Conservation (phyloP, 768 basidiomycete genomes). For the Rhizopogon vulgaris region DNA sequence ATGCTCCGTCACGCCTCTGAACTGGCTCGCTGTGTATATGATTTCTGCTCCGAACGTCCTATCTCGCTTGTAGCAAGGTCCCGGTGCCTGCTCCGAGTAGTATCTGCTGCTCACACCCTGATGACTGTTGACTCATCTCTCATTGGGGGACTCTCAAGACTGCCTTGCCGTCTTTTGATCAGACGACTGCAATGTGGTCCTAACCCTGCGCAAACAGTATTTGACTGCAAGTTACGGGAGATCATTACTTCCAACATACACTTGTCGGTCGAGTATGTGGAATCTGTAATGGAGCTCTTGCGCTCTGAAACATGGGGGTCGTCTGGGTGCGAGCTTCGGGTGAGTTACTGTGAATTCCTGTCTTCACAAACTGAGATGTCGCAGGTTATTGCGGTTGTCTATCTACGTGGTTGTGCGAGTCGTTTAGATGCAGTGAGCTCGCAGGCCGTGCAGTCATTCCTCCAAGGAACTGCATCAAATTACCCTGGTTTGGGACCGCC, state of each 20-base stretch:
- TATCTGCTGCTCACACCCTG: conserved; percentile 25
- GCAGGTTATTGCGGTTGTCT: conserved; percentile 19
- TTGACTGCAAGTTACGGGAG: not conserved
- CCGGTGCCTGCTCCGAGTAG: conserved; percentile 34
- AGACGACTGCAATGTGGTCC: conserved; percentile 40
- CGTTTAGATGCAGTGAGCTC: conserved; percentile 21
- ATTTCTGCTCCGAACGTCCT: conserved; percentile 35
- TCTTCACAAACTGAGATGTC: not conserved
- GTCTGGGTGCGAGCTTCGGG: conserved; percentile 22
- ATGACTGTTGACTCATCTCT: conserved; percentile 17
- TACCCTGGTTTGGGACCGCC: conserved; percentile 11
- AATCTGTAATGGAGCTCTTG: conserved; percentile 31
- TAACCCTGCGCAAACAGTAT: conserved; percentile 14
- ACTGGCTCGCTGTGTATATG: conserved; percentile 33
- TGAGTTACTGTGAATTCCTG: conserved; percentile 13
- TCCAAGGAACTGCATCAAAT: conserved; percentile 10
- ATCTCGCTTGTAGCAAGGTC: conserved; percentile 28
- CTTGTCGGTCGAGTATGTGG: not conserved
- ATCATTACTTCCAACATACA: not conserved
- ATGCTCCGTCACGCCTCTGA: conserved; percentile 37
- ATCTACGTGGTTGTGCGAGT: conserved; percentile 26
- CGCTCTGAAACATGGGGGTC: conserved; percentile 34
- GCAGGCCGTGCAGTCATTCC: conserved; percentile 14
- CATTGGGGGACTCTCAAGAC: conserved; percentile 19
- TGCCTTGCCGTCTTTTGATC: conserved; percentile 36